Base-by-base conservation (phyloP, 2,329 filamentous ascomycete genomes). In the Colletotrichum sp. region DNA sequence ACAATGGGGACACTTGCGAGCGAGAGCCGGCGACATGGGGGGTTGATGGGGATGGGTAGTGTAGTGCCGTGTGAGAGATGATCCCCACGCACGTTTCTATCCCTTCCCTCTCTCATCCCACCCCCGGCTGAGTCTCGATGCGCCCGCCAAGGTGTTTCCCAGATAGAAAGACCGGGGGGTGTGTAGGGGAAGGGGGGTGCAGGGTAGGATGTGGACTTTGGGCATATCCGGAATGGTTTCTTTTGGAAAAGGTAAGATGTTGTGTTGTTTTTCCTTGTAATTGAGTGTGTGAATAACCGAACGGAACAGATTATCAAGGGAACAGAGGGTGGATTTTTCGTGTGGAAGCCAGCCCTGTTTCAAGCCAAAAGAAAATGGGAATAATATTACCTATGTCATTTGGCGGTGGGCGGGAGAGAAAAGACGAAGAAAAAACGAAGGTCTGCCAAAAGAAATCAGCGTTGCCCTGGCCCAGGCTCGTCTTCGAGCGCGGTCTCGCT, bases 381-480 rank as follows among this genome's bases (percentile, higher is more conserved):
- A 15, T 13, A 34, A 34, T 36, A 63, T 62, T 39, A 39, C 18
- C 26, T 18, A 63, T 67, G 44, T 32, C 30, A 49, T 63, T 36
- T 32, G 18, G 24, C 24, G 65, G 67, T 21, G 60, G n/a, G 18
- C 39, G 39, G 39, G 18, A n/a, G 39, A 44, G 39, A n/a, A n/a
- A 21, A 49, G 9, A n/a, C 18, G 18, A n/a, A 49, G 3, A 49
- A 49, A 49, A 49, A 49, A 49, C 18, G 39, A 49, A 63, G 16
- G 49, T 64, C 44, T 55, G 28, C 10, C 28, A 76, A 73, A 76
- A 76, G 73, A 55, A 73, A 76, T 55, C 57, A n/a, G 36, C 21
- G 8, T 34, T 28, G 24, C 36, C 44, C 39, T 52, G 55, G 30
- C 52, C 28, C 66, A 26, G 15, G 36, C 36, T 18, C 16, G 16